Conservation (phyloP, 176 grass and related monocot species). For the Elymus sibiricus region DNA sequence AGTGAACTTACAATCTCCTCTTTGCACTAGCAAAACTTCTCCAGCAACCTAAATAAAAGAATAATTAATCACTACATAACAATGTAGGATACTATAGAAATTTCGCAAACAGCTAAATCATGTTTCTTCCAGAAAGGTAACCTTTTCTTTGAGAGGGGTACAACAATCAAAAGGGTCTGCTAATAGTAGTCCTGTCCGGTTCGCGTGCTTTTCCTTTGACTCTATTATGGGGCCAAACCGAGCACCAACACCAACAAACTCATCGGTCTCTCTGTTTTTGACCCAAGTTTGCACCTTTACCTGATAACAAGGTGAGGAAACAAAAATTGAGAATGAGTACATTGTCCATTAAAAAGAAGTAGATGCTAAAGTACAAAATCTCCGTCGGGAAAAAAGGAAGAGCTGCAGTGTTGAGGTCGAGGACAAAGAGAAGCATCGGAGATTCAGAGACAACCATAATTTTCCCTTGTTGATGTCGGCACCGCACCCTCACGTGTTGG, state of each 20-base stretch:
- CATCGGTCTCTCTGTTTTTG: conserved; percentile 54
- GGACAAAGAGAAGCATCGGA: not conserved
- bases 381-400: not conserved
- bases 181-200: conserved; percentile 55
- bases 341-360: not conserved
- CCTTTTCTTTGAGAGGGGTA: conserved; percentile 44
- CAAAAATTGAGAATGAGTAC: not conserved
- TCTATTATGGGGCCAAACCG: conserved; percentile 85
- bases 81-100: conserved; percentile 7
- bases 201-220: conserved; percentile 85
- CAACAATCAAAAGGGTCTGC: conserved; percentile 80
- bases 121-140: conserved; percentile 27
- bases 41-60: conserved; percentile 54
- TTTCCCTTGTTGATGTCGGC: not conserved
- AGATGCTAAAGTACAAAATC: not conserved
- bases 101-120: not conserved
- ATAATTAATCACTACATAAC: conserved; percentile 4
- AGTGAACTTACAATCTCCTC: conserved; percentile 89
- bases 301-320: conserved; percentile 31
- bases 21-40: conserved; percentile 77
- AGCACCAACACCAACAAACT: conserved; percentile 97
- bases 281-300: conserved; percentile 98
- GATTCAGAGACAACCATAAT: not conserved
- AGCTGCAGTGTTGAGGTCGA: not conserved
- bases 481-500: not conserved